Evolutionary conservation across 2,329 filamentous ascomycete genomes (phyloP), one percentile per base, ranked within the genome.

Genomic region (Pseudogymnoascus sp.): DNA sequence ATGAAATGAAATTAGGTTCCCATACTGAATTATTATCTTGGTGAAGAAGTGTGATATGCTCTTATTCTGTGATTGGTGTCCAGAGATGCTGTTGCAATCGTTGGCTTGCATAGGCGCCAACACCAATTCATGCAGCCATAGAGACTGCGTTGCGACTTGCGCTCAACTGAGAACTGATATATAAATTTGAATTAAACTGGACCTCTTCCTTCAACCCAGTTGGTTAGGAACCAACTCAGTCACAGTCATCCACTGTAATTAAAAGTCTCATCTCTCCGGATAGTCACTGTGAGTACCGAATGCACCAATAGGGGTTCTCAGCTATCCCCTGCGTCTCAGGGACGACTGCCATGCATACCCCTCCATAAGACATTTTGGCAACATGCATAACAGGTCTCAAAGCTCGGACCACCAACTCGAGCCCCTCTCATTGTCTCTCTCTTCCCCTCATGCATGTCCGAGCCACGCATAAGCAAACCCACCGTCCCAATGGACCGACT

Each of bases 1-100:
- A 54, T 54, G 28, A 54, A 54, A 54, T 54, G 47, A 54, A 54
- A 11, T 30, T 25, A 54, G 28, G 32, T 54, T 30, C 47, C 47
- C 47, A 54, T 54, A 14, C 47, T 54, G 47, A 54, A 32, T 20
- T 50, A 7, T 39, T 41, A 30, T 32, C 12, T 32, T 54, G 28
- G 20, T 32, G 6, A 28, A 28, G 22, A 28, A 47, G 2, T 28
- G 41, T 47, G 22, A 47, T 14, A 20, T 14, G 7, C 6, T 54
- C 2, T 32, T 54, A 32, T 20, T 12, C 3, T 54, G 25, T 32
- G 47, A 11, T 50, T 50, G 30, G 6, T 30, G n/a, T 12, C 6
- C 14, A 18, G 25, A 30, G 3, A 18, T 18, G 43, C 25, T 18
- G 25, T 50, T 30, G n/a, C 18, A 25, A 25, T 25, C 5, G 22